Evolutionary conservation across 768 basidiomycete species (phyloP), one percentile per base, ranked within the genome.

Genomic region (Punctularia strigosozonata): DNA sequence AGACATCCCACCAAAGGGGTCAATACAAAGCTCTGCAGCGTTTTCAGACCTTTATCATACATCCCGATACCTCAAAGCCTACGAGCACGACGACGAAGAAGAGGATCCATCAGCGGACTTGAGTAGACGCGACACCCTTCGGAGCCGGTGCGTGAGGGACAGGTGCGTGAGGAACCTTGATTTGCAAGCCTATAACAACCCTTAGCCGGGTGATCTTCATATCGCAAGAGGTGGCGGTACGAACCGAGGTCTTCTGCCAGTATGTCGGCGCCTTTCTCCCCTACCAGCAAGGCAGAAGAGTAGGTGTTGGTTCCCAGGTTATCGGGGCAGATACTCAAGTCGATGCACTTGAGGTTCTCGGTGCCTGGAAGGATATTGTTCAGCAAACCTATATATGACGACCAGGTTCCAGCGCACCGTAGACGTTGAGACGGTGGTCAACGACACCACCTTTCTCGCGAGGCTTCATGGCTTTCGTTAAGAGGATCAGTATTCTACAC

Each of bases 271-370:
- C 74, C 77, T 60, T 80, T 80, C 65, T 81, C 78, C 22, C 79
- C 77, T 26, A 80, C 73, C 23, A 80, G 53, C 45, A 82, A 57
- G 13, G 79, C 80, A 40, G 77, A 76, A 23, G 77, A 80, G 60
- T 80, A 80, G 4, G 77, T 80, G 64, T 79, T 79, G 31, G 78
- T 79, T 43, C 77, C 77, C 46, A 80, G 57, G 57, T 81, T 81
- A 47, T 78, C 77, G 17, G 79, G 79, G 60, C 79, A 80, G 60
- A 80, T 78, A 57, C 72, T 74, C 62, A 80, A 62, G 57, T 81
- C 79, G 46, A 73, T 66, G 51, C 64, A 66, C 62, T 80, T 80
- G 51, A 81, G 62, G 63, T 78, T 77, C 57, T 73, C 54, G 15
- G 77, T 80, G 34, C 74, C 60, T 60, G 40, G 35, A 33, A n/a